These are phyloP conservation scores for Clavariopsis aquatica DNA, from an alignment of 495 filamentous ascomycete genomes.

Conservation along the genomic window DNA sequence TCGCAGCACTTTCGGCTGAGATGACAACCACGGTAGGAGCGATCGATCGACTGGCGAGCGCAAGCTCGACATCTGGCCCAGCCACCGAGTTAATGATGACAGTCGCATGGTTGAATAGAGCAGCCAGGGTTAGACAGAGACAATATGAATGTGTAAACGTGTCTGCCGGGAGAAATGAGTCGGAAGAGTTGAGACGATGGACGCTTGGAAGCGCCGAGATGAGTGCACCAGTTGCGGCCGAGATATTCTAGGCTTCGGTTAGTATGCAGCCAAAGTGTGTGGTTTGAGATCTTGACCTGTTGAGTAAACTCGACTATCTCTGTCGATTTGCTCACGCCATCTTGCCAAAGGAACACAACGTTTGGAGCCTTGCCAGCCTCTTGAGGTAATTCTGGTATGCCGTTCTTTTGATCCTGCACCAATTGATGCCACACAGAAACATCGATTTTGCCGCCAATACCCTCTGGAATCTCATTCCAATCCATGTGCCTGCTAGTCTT, in stretches of 20 bases:
- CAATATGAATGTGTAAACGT: conserved; percentile 77
- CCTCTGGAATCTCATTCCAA: conserved; percentile 77
- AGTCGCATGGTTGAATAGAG: conserved; percentile 79
- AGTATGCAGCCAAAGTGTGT: background rate
- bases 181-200: conserved; percentile 69
- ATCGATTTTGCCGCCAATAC: conserved; percentile 67
- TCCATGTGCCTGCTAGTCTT: conserved; percentile 90
- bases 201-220: conserved; percentile 68
- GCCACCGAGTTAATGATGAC: conserved; percentile 88
- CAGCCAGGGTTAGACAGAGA: conserved; percentile 75
- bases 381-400: conserved; percentile 53
- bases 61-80: conserved; percentile 66
- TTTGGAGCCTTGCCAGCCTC: conserved; percentile 36
- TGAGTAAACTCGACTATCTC: conserved; percentile 77
- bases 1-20: conserved; percentile 69
- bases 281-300: conserved; percentile 48
- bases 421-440: conserved; percentile 88
- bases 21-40: conserved; percentile 82
- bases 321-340: conserved; percentile 49
- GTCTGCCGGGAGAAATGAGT: conserved; percentile 87
- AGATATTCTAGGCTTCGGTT: conserved; percentile 61
- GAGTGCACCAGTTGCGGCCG: conserved; percentile 77
- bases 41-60: conserved; percentile 67
- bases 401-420: conserved; percentile 61
- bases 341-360: conserved; percentile 47